Evolutionary conservation across 1,284 basidiomycete species (phyloP), one percentile per base, ranked within the genome.

Genomic region (Puccinia horiana): DNA sequence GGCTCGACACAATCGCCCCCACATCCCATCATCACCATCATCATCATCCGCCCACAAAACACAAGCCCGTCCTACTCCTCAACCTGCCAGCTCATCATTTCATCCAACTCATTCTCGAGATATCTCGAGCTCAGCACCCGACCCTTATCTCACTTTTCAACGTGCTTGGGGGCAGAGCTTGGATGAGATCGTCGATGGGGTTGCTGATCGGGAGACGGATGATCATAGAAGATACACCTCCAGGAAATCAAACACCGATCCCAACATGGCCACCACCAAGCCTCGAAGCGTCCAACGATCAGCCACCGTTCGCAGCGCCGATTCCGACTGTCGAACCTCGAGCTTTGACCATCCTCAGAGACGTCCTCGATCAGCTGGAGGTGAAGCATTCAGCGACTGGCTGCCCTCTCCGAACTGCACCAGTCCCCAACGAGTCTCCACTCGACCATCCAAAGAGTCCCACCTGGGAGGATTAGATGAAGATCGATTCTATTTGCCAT

Each of bases 101-200:
- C 73, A 49, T 29, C 49, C 54, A 3, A 58, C 35, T 11, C 29
- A 75, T 58, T 37, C 49, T 26, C 73, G 52, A 75, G 44, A 52
- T 26, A 72, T 72, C 6, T 72, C 69, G 0, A 72, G 26, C 37
- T 72, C 69, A 35, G 54, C 75, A 26, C 54, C 58, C 35, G 74
- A 76, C 42, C 75, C 75, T 1, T 76, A 76, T 47, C 58, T 65
- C 11, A 76, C 75, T 35, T 76, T 76, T 42, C 56, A 76, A 47
- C 54, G 58, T 12, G 75, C 75, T 14, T 76, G 75, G 75, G 75
- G 75, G 4, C 56, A 76, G 20, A 61, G 40, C 20, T 32, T 76
- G 47, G 75, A 76, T 23, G 75, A 58, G 40, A 63, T 76, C 32
- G 56, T 76, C 37, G 75, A 61, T 47, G 56, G 58, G 40, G n/a